Evolutionary conservation across 2,329 filamentous ascomycete genomes (phyloP).

Genomic region (Botryotinia convoluta): DNA sequence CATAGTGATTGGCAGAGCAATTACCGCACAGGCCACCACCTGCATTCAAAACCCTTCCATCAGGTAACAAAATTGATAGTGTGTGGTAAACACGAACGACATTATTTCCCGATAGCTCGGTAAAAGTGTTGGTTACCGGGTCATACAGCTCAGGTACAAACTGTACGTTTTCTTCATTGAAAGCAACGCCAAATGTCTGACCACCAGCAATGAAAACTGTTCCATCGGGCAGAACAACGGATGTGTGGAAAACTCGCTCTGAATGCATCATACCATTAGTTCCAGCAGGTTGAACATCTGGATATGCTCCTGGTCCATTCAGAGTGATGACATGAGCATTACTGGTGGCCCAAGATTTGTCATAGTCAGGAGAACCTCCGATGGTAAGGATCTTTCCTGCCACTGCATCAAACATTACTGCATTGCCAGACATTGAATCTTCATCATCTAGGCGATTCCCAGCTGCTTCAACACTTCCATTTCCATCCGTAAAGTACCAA

Average conservation of each 20-base stretch:
- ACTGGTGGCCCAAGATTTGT: neutral
- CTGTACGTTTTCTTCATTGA: slow-evolving; percentile 9
- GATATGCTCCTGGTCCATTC: neutral
- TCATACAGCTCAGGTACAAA: neutral
- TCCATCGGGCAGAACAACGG: slow-evolving; percentile 4
- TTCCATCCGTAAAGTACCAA: slow-evolving; percentile 7
- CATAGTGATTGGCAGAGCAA: slow-evolving; percentile 9
- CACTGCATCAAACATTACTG: slow-evolving; percentile 11
- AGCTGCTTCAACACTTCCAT: neutral
- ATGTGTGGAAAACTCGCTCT: slow-evolving; percentile 6
- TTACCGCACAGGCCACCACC: slow-evolving; percentile 5
- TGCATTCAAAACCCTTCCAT: slow-evolving; percentile 1
- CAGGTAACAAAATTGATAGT: slow-evolving; percentile 3
- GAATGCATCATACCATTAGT: neutral
- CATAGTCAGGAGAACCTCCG: slow-evolving; percentile 1
- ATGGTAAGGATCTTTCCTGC: slow-evolving; percentile 8
- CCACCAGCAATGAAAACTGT: slow-evolving; percentile 8
- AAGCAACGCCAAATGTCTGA: slow-evolving; percentile 2
- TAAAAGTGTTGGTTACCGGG: neutral
- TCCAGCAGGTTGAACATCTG: neutral
- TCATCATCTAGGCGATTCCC: neutral
- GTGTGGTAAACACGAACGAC: slow-evolving; percentile 10
- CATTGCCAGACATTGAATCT: slow-evolving; percentile 13
- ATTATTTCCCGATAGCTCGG: neutral
- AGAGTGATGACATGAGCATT: slow-evolving; percentile 4